Evolutionary conservation across 768 basidiomycete genomes (phyloP).

Genomic region (Hortiboletus campestris): DNA sequence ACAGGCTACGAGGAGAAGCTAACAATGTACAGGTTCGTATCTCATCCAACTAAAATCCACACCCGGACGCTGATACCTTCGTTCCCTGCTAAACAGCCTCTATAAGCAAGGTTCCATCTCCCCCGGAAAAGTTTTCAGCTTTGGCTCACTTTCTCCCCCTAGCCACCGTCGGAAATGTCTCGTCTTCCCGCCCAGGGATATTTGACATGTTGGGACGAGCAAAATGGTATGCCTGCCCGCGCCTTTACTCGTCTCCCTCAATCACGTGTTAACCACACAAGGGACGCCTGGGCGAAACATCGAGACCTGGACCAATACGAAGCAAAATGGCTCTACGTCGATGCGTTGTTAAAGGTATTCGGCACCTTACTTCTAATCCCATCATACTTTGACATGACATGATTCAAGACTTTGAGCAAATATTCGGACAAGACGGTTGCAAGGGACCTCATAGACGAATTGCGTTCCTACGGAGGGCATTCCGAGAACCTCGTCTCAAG

Average conservation of each 20-base stretch:
- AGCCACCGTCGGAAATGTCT: slow-evolving; percentile 92
- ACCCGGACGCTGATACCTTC: slow-evolving; percentile 7
- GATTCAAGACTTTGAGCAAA: slow-evolving; percentile 64
- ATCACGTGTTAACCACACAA: slow-evolving; percentile 34
- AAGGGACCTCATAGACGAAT: slow-evolving; percentile 68
- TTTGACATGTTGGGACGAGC: slow-evolving; percentile 91
- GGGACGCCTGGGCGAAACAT: slow-evolving; percentile 97
- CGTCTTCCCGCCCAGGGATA: slow-evolving; percentile 73
- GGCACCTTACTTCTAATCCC: background rate
- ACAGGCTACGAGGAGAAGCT: slow-evolving; percentile 95
- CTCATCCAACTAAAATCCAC: background rate
- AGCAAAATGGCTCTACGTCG: slow-evolving; percentile 89
- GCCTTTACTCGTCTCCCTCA: slow-evolving; percentile 1
- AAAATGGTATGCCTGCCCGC: slow-evolving; percentile 67
- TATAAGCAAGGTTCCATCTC: slow-evolving; percentile 81
- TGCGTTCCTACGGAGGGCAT: slow-evolving; percentile 74
- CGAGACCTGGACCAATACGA: slow-evolving; percentile 74
- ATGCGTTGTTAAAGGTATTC: slow-evolving; percentile 76
- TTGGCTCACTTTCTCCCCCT: slow-evolving; percentile 9
- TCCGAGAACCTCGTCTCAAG: slow-evolving; percentile 63
- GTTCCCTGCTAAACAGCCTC: slow-evolving; percentile 47
- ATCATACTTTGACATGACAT: background rate
- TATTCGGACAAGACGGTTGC: slow-evolving; percentile 84
- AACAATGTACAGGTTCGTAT: slow-evolving; percentile 79
- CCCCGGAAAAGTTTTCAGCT: background rate